Evolutionary conservation across 1,284 basidiomycete species (phyloP).

Genomic region (Cryptococcus sp.): DNA sequence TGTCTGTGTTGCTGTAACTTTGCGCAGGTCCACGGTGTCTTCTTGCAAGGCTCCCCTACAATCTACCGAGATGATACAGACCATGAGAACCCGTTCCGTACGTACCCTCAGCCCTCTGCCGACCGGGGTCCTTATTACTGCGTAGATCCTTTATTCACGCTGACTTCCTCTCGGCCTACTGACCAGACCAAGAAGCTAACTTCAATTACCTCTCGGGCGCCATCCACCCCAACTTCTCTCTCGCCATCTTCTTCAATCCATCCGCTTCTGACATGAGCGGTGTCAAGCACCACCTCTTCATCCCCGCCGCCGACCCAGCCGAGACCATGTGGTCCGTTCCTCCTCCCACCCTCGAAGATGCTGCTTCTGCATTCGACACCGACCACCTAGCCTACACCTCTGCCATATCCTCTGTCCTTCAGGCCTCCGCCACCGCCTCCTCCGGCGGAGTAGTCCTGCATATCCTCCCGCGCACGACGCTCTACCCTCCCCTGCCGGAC

Average conservation of each 20-base stretch:
- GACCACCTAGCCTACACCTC: constrained; percentile 57
- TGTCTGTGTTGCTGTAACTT: neutral
- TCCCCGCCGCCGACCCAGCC: constrained; percentile 65
- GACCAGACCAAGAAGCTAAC: constrained; percentile 67
- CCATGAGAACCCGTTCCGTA: constrained; percentile 71
- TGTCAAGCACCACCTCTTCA: constrained; percentile 60
- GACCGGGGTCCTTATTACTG: neutral
- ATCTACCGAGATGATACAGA: constrained; percentile 81
- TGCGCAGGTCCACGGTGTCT: constrained; percentile 38
- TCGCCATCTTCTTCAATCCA: constrained; percentile 59
- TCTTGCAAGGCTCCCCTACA: constrained; percentile 53
- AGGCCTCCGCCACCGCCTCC: constrained; percentile 8
- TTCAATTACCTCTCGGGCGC: constrained; percentile 84
- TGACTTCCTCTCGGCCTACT: neutral
- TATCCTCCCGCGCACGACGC: constrained; percentile 55
- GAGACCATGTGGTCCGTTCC: constrained; percentile 82
- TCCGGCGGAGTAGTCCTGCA: constrained; percentile 29
- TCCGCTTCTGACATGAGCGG: constrained; percentile 2
- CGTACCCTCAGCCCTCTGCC: constrained; percentile 25
- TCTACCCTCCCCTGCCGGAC: constrained; percentile 60
- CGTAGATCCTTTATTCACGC: neutral
- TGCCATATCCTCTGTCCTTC: constrained; percentile 48
- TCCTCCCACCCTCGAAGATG: constrained; percentile 67
- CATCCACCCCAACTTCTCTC: constrained; percentile 62
- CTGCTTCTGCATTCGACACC: constrained; percentile 58